phyloP scores from a whole-genome alignment of 1,284 basidiomycete genomes.

The Testicularia cyperi region DNA sequence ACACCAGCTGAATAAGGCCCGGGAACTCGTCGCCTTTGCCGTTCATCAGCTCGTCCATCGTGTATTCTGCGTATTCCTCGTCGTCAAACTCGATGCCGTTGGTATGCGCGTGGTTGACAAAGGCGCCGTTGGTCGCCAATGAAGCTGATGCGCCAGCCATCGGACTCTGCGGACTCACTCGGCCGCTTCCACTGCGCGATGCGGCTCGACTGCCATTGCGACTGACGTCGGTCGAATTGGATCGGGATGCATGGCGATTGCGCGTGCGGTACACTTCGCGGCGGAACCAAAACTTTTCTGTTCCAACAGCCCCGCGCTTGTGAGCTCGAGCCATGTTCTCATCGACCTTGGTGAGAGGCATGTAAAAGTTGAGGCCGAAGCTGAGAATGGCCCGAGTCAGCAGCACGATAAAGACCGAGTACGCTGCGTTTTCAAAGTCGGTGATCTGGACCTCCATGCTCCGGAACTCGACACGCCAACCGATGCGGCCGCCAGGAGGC shows the following conservation, averaged over 20 bases:
- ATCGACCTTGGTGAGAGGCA: conserved; percentile 97
- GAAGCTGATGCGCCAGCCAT: too few species aligned
- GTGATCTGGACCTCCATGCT: conserved; percentile 99
- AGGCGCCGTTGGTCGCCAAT: too few species aligned
- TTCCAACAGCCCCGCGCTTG: conserved; percentile 73
- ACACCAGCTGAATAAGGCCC: conserved; percentile 80
- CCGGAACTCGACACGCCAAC: conserved; percentile 97
- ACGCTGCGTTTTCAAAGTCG: conserved; percentile 98
- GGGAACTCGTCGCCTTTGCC: conserved; percentile 79
- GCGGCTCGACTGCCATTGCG: not conserved
- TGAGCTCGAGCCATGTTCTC: conserved; percentile 94
- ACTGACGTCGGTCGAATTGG: not conserved
- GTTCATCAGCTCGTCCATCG: conserved; percentile 88
- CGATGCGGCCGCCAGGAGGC: conserved; percentile 77
- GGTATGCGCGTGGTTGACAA: too few species aligned
- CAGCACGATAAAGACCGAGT: conserved; percentile 88
- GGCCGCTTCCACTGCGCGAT: not conserved
- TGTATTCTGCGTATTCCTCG: conserved; percentile 88
- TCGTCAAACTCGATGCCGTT: conserved; percentile 62
- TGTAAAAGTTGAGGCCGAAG: conserved; percentile 90
- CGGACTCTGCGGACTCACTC: too few species aligned
- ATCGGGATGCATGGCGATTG: conserved; percentile 60
- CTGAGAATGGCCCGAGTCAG: conserved; percentile 88
- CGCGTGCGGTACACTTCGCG: conserved; percentile 71
- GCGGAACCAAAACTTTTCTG: conserved; percentile 84